These are phyloP conservation scores for Ophioceras dolichostomum DNA, from an alignment of 2,329 filamentous ascomycete genomes.

Conservation along the genomic window DNA sequence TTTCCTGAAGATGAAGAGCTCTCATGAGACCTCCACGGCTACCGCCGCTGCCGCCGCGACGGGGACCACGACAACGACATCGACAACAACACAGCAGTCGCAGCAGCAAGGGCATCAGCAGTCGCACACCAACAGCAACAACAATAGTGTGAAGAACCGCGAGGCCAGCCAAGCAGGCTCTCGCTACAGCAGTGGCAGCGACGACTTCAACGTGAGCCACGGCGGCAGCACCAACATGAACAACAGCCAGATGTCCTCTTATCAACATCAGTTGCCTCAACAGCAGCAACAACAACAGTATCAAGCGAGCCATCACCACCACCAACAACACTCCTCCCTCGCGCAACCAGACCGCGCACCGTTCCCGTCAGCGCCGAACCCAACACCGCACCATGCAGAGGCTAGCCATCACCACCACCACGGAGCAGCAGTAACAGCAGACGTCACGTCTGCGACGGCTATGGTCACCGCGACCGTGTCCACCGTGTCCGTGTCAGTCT, in stretches of 20 bases:
- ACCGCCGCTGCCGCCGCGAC: conserved; percentile 1
- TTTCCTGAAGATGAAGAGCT: conserved; percentile 55
- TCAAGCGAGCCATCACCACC: background rate
- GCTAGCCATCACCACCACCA: too few relatives aligned
- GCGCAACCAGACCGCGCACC: conserved; percentile 37
- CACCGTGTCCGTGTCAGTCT: too few relatives aligned
- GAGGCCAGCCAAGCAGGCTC: conserved; percentile 22
- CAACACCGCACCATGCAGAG: too few relatives aligned
- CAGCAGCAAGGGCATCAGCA: too few relatives aligned
- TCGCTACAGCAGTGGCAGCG: conserved; percentile 31
- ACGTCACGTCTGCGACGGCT: too few relatives aligned
- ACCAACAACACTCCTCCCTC: conserved; percentile 27
- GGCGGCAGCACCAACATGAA: conserved; percentile 31
- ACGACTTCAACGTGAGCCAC: conserved; percentile 26
- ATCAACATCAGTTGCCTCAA: too few relatives aligned
- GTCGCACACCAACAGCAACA: conserved; percentile 4
- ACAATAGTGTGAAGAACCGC: too few relatives aligned
- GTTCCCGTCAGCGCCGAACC: conserved; percentile 26
- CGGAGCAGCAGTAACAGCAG: too few relatives aligned
- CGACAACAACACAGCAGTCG: too few relatives aligned
- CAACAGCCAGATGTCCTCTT: conserved; percentile 16
- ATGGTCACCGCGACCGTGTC: too few relatives aligned
- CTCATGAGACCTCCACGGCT: conserved; percentile 16
- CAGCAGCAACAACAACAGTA: too few relatives aligned
- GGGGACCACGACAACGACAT: too few relatives aligned